Evolutionary conservation across 2,329 filamentous ascomycete genomes (phyloP).

Genomic region (Xylaria polymorpha): DNA sequence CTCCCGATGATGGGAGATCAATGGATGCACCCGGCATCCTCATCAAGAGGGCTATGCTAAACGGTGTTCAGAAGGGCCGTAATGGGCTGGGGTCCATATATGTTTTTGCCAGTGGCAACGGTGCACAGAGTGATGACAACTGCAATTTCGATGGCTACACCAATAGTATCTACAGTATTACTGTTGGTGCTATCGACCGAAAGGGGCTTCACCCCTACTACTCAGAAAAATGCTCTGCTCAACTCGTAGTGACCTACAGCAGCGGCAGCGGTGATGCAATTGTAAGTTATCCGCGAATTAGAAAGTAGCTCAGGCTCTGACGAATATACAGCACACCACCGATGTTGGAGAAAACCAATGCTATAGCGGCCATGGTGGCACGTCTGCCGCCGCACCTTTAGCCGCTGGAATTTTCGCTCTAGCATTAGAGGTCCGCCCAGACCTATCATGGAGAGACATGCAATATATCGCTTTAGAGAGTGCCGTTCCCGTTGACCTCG

Average conservation of each 20-base stretch:
- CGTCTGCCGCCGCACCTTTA: constrained; percentile 92
- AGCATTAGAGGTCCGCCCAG: constrained; percentile 84
- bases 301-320: constrained; percentile 15
- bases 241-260: constrained; percentile 95
- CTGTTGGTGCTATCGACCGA: constrained; percentile 90
- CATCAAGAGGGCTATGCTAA: constrained; percentile 90
- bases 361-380: constrained; percentile 87
- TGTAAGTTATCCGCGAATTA: constrained; percentile 55
- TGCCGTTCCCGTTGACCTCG: constrained; percentile 81
- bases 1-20: constrained; percentile 88
- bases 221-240: constrained; percentile 94
- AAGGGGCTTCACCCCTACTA: constrained; percentile 93
- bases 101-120: constrained; percentile 97
- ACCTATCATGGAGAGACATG: constrained; percentile 92
- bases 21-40: constrained; percentile 95
- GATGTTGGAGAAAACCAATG: constrained; percentile 89
- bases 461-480: constrained; percentile 91
- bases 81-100: constrained; percentile 88
- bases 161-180: constrained; percentile 99
- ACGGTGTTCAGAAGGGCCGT: constrained; percentile 89
- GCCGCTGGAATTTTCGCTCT: constrained; percentile 93
- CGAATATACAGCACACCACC: constrained; percentile 77
- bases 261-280: constrained; percentile 90
- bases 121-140: constrained; percentile 87
- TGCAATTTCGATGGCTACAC: constrained; percentile 99